Evolutionary conservation across 441 rosid species (phyloP), one percentile per base, ranked within the genome.

Genomic region (Syzygium malaccense): DNA sequence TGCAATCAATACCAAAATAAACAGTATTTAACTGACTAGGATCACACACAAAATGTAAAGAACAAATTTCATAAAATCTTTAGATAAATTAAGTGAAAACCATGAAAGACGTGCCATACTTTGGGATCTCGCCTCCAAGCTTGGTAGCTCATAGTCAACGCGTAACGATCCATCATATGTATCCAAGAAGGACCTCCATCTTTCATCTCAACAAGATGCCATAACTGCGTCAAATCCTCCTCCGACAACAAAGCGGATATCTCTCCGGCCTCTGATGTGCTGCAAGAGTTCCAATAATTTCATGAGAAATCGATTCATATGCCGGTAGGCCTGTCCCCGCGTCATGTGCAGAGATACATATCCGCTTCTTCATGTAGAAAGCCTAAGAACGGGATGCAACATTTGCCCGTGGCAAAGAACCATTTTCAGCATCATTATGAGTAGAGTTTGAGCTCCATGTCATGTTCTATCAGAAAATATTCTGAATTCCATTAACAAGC

Each of bases 81-180:
- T 55, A n/a, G 41, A n/a, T 37, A 37, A 54, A 88, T 37, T 8
- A 20, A n/a, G n/a, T 51, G 51, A 68, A 58, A 51, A 83, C 28
- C 57, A 68, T 30, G 71, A 88, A 84, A 33, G 58, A 19, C 25
- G n/a, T 62, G 75, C 12, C 64, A 28, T 86, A 95, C 98, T 96
- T 93, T 90, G 18, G 95, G 94, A 87, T 96, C 97, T 90, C 99
- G 94, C 57, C 93, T 89, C 96, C 97, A 95, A 86, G 98, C 98
- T 91, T 94, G 95, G 89, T 95, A 97, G 86, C 91, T 91, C 98
- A 96, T 93, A 78, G 91, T 94, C 58, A 93, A 51, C 25, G 92
- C 93, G 55, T 94, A 93, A 85, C 96, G 94, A 89, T 96, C 97
- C 97, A 97, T 96, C 94, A 97, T 94, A 86, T 92, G 92, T 87